A percentile compares a stretch with the other conserved stretches of the same genome.
Evolutionary conservation across 306 rosid species (phyloP).

Genomic region (Purshia tridentata): DNA sequence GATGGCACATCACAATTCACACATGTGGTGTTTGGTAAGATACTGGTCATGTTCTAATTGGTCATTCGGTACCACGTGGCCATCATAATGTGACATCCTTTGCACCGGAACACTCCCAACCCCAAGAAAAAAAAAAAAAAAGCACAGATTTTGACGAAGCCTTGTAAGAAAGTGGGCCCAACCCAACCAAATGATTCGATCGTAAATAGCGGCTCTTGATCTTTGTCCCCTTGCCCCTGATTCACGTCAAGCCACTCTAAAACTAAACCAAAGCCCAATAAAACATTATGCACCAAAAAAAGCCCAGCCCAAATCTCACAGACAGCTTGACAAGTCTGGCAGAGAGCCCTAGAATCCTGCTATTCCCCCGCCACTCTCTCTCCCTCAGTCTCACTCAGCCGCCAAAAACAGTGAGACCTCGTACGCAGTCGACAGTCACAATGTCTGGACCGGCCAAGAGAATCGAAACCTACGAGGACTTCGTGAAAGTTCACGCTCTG

Average conservation of each 20-base stretch:
- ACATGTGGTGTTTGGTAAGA: background rate
- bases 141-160: background rate
- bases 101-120: too few species aligned
- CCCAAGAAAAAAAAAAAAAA: too few species aligned
- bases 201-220: background rate
- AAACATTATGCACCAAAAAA: background rate
- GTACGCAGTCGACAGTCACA: constrained; percentile 22
- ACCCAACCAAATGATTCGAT: background rate
- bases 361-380: too few species aligned
- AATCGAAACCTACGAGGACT: constrained; percentile 71
- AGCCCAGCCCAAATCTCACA: background rate
- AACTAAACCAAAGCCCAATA: background rate
- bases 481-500: constrained; percentile 64
- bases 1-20: background rate
- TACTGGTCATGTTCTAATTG: background rate
- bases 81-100: too few species aligned
- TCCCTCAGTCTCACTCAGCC: constrained; percentile 8
- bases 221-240: background rate
- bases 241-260: background rate
- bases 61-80: too few species aligned
- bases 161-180: background rate
- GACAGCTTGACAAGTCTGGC: background rate
- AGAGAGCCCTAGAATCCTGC: background rate
- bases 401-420: background rate
- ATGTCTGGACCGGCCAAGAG: constrained; percentile 33